Base-by-base conservation (phyloP, 495 filamentous ascomycete genomes). In the Cercophora scortea region DNA sequence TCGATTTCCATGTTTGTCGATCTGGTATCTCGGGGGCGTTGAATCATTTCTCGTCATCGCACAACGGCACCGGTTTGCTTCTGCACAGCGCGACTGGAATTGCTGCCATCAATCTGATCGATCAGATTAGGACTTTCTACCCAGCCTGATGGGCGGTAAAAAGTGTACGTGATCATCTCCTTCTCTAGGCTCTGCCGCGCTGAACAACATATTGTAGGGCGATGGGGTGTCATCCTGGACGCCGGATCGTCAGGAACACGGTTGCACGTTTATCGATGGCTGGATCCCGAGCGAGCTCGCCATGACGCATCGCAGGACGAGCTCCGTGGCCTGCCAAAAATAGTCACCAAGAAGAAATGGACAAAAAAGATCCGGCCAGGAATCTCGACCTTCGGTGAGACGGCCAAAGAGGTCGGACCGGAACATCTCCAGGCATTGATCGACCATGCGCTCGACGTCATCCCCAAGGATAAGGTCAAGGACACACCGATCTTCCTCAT, bases 401-500 rank as follows among this genome's bases (percentile, higher is more conserved):
- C 75, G 35, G 87, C 89, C 10, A 78, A 83, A 55, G 75, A 79
- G 36, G 84, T 98, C 45, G 93, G 94, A 4, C 76, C 80, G 2
- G 85, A 91, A 9, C 88, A 98, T 64, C 75, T 98, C 6, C 77
- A 87, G 38, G 65, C 79, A 35, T 76, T 98, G 8, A 74, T 97
- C 44, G 76, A 86, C n/a, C 90, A 92, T 69, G 93, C 94, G 17
- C 79, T 87, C 49, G 73, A 84, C n/a, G 70, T 84, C 32, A 84
- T 98, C n/a, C 93, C 93, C 18, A 68, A 74, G 16, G 78, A 89
- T 45, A 86, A 88, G 58, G 78, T 90, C 39, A 76, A 81, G 48
- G 82, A 93, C 47, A 97, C 93, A 0, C 94, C 93, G 2, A 81
- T 99, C 19, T 99, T 96, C 60, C 72, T 99, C 33, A 87, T 97